Conservation (phyloP, 352 stramenopile species). For the Blastocystis sp. region DNA sequence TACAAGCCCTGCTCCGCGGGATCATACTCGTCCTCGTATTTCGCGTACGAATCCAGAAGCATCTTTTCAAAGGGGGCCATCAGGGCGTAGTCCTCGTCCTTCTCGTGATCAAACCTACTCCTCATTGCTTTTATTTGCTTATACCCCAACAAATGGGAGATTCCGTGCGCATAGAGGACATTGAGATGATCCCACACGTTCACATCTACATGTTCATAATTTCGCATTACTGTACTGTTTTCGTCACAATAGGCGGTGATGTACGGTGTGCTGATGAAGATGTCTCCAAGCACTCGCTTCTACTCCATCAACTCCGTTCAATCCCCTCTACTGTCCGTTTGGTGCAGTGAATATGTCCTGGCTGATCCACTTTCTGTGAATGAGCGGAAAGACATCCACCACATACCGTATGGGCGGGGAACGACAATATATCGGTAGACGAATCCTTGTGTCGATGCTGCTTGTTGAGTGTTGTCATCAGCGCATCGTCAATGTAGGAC, state of each 20-base stretch:
- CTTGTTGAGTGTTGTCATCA: constrained; percentile 16
- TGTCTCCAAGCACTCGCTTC: constrained; percentile 24
- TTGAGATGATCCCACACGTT: constrained; percentile 40
- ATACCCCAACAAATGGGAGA: constrained; percentile 60
- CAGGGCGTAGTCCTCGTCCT: constrained; percentile 32
- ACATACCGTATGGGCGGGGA: constrained; percentile 43
- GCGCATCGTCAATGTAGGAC: constrained; percentile 26
- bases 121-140: too few species aligned
- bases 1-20: constrained; percentile 36
- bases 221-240: constrained; percentile 22
- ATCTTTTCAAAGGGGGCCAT: constrained; percentile 43
- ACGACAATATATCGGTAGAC: constrained; percentile 63
- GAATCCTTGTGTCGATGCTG: constrained; percentile 41
- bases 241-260: constrained; percentile 46
- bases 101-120: constrained; percentile 59
- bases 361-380: not conserved
- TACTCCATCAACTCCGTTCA: constrained; percentile 12
- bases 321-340: not conserved
- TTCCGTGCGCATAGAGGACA: constrained; percentile 61
- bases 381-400: not conserved
- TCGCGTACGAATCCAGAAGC: constrained; percentile 30
- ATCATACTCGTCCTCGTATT: constrained; percentile 57
- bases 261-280: constrained; percentile 53
- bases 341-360: not conserved
- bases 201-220: not conserved